These are phyloP conservation scores for Alisma plantagoaquatica DNA, from an alignment of 106 monocot species.

Conservation along the genomic window DNA sequence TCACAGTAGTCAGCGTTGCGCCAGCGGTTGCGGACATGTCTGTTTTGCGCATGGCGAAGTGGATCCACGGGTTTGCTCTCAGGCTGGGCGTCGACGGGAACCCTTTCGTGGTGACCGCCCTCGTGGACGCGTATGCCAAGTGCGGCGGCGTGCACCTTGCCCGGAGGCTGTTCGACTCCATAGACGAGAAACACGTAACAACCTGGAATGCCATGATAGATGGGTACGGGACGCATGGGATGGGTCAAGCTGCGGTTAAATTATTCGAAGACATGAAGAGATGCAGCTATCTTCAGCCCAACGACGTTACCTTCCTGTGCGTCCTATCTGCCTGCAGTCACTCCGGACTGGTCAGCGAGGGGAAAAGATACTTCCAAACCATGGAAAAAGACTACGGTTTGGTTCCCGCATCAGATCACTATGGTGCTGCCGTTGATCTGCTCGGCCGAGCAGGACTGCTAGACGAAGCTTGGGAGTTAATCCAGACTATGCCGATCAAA, in stretches of 20 bases:
- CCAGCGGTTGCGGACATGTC: slow-evolving; percentile 52
- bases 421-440: slow-evolving; percentile 65
- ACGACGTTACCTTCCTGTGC: slow-evolving; percentile 73
- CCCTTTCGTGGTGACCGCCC: slow-evolving; percentile 69
- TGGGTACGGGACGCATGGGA: slow-evolving; percentile 73
- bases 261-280: slow-evolving; percentile 55
- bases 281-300: slow-evolving; percentile 42
- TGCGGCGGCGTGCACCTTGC: slow-evolving; percentile 63
- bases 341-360: slow-evolving; percentile 58
- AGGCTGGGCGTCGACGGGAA: slow-evolving; percentile 66
- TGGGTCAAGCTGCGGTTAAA: slow-evolving; percentile 31
- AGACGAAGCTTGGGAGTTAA: slow-evolving; percentile 61
- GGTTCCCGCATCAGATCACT: slow-evolving; percentile 51
- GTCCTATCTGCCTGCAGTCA: slow-evolving; percentile 87
- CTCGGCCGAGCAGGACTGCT: slow-evolving; percentile 60
- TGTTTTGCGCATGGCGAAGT: slow-evolving; percentile 33
- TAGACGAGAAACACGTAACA: slow-evolving; percentile 37
- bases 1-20: slow-evolving; percentile 60
- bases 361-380: slow-evolving; percentile 33
- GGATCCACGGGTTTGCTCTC: slow-evolving; percentile 45
- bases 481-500: slow-evolving; percentile 47
- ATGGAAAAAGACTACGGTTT: slow-evolving; percentile 57
- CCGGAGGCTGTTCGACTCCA: slow-evolving; percentile 29
- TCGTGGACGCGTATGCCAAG: slow-evolving; percentile 81
- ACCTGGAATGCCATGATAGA: slow-evolving; percentile 90